Percentiles rank a stretch among this genome's conserved stretches.
Evolutionary conservation across 2,329 filamentous ascomycete genomes (phyloP).

Genomic region (Arthrobotrys entomopaga): DNA sequence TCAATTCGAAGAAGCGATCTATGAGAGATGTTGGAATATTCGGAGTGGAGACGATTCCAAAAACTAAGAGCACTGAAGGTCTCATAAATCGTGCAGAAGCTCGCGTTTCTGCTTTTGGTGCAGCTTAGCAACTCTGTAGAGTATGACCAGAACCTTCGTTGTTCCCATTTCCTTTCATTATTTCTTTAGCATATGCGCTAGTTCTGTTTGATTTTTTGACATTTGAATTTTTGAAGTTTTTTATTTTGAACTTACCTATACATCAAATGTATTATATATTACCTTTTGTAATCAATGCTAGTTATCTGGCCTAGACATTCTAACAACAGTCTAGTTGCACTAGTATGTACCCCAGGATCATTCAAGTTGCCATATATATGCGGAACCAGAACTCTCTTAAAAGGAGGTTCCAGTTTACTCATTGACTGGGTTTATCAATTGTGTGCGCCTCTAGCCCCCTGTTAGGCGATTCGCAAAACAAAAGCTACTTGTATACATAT

Average conservation of each 20-base stretch:
- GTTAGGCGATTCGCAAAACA: no score
- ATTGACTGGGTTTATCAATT: no score
- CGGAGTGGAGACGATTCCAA: constrained; percentile 44
- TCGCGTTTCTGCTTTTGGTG: constrained; percentile 58
- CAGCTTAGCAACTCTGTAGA: constrained; percentile 17
- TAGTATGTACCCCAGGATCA: no score
- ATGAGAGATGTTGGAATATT: constrained; percentile 49
- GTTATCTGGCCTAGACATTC: no score
- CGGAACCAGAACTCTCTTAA: no score
- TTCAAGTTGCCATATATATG: no score
- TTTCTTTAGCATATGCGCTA: constrained; percentile 3
- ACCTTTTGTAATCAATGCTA: no score
- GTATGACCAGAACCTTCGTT: constrained; percentile 1
- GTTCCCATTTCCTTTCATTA: constrained; percentile 4
- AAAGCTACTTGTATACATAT: no score
- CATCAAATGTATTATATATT: background rate
- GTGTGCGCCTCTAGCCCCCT: no score
- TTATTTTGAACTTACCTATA: constrained; percentile 14
- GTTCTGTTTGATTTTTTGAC: constrained; percentile 10
- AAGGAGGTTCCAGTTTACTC: no score
- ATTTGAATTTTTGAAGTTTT: background rate
- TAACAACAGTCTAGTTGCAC: no score
- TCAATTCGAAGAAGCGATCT: constrained; percentile 28
- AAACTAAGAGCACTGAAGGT: constrained; percentile 57
- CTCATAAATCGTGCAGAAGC: constrained; percentile 59